Base-by-base conservation (phyloP, 148 eudicot genomes). In the Rhododendron griersonianum region DNA sequence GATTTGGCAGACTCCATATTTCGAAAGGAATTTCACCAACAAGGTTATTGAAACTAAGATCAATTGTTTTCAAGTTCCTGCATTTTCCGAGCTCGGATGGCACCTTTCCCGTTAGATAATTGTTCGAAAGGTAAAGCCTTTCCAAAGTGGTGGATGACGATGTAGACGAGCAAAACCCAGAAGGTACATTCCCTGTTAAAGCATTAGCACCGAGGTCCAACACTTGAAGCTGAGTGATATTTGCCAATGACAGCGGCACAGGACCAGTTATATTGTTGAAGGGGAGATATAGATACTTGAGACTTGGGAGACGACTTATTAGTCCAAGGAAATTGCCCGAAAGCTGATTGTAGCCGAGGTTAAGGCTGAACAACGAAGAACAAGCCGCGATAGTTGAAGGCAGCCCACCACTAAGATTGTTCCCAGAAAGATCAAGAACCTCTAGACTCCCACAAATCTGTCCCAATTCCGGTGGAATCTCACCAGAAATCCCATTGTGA, bases 1-100 rank as follows among this genome's bases (percentile, higher is more conserved):
- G 90, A 75, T 92, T 82, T 7, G 96, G 91, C 2, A 96, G 89
- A 9, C 50, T 84, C 90, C 99, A 95, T 77, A 96, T 88, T 57
- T 91, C 93, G 4, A 76, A 6, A 4, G 99, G 98, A 80, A 96
- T 93, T 11, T 79, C 87, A 21, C 94, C 98, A 67, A 63, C 86
- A 7, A 96, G 86, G 57, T 86, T 50, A 87, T 96, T 96, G 90
- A 96, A 96, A 88, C 99, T 96, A 23, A 96, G 91, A 89, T 95
- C 99, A 90, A 96, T 90, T 3, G 94, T 88, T 28, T 78, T 92
- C 76, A 96, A 85, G 41, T 89, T 88, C n/a, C 89, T 92, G 88
- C 99, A 96, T 80, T 90, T 90, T 16, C 96, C 94, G 33, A 96
- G 87, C 84, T 86, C 88, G 0, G 93, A 44, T 44, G 99, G 98